Conservation (phyloP, 768 basidiomycete species). For the Mycena venus region DNA sequence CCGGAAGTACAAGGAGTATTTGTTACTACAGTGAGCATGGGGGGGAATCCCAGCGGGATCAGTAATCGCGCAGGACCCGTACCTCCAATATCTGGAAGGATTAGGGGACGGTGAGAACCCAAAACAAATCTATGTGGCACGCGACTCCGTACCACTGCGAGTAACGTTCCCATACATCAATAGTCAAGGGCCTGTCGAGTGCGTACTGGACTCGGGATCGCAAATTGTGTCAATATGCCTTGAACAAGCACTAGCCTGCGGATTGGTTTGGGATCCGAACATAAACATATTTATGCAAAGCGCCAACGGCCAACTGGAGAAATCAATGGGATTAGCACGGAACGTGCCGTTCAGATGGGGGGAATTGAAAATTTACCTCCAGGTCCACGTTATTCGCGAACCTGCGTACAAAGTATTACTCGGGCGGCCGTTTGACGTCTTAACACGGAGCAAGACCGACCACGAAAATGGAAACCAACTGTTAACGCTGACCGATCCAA, state of each 20-base stretch:
- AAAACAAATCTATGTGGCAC: not conserved
- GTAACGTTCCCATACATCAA: slow-evolving; percentile 23
- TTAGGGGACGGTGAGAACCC: too few species aligned
- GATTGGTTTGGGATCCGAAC: too few species aligned
- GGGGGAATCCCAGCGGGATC: not conserved
- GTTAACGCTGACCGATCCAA: slow-evolving; percentile 43
- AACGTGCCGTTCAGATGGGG: slow-evolving; percentile 36
- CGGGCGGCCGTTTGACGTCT: slow-evolving; percentile 45
- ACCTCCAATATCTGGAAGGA: too few species aligned
- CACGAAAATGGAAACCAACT: slow-evolving; percentile 32
- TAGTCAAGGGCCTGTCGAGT: slow-evolving; percentile 29
- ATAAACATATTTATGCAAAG: slow-evolving; percentile 41
- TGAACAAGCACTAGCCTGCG: too few species aligned
- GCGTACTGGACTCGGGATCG: slow-evolving; percentile 41
- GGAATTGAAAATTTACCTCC: too few species aligned
- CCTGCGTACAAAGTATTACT: too few species aligned
- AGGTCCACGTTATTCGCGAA: too few species aligned
- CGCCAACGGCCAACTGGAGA: slow-evolving; percentile 34
- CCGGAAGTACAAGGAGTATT: not conserved
- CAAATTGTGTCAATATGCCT: too few species aligned
- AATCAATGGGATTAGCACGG: slow-evolving; percentile 34
- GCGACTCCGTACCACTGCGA: not conserved
- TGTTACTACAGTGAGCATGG: not conserved
- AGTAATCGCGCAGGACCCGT: not conserved
- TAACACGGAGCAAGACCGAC: slow-evolving; percentile 39